Evolutionary conservation across 257 asterid species (phyloP), one percentile per base, ranked within the genome.

Genomic region (Forsythia suspensa): DNA sequence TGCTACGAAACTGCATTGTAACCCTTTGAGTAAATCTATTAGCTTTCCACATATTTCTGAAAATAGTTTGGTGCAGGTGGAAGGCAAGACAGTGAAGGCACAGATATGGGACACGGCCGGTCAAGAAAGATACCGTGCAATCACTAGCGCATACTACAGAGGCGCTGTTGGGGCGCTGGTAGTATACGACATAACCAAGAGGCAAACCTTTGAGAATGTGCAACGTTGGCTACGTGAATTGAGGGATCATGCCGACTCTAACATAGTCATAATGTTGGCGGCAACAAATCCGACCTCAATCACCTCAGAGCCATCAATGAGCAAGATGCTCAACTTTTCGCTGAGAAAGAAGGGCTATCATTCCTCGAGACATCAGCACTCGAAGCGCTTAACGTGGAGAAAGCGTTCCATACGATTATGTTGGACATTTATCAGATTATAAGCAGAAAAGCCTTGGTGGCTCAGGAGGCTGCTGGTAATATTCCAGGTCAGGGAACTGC

Each of bases 101-200:
- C 88, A 87, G 66, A 87, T 87, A 69, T 84, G 90, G 90, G 88
- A 87, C 86, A 87, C 88, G 15, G 88, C 90, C 8, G 90, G 88
- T 16, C 90, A 87, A 55, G 88, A 87, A 84, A 82, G 88, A 12
- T 87, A 84, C 80, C 82, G 88, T 3, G 88, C 88, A 42, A 87
- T 87, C 77, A 87, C 90, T n/a, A 87, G 88, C 75, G 90, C 90
- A 46, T 87, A 87, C 85, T 87, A 86, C 80, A 87, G 88, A 4
- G 90, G 90, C 6, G 86, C 88, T 1, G 90, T 86, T 6, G 90
- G 90, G 77, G 88, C 88, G 3, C 77, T 87, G 1, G 79, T 87
- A 29, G 88, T 87, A 0, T 87, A 87, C 51, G 90, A 87, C 79
- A 82, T 87, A 29, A 87, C 90, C 2, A 87, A 87, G 67, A 52